Percentiles rank a stretch among this genome's conserved stretches.
Evolutionary conservation across 805 yeast species (phyloP).

Genomic region (Jamesozyma hellenica): DNA sequence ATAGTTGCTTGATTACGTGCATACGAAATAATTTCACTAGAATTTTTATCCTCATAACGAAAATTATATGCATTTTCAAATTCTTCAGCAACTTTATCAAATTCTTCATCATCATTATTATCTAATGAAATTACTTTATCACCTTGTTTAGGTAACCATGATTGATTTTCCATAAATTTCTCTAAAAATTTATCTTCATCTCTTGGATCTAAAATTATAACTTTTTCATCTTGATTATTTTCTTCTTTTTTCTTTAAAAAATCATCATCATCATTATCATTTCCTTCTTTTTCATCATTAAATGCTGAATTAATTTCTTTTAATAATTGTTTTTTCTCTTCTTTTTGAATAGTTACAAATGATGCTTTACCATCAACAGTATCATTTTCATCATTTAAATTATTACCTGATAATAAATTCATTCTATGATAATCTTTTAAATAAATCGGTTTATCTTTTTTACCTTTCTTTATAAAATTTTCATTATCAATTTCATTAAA

Average conservation of each 20-base stretch:
- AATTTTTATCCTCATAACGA: conserved; percentile 84
- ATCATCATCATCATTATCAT: conserved; percentile 33
- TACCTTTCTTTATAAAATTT: conserved; percentile 18
- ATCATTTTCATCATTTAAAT: conserved; percentile 43
- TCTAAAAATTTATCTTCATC: conserved; percentile 63
- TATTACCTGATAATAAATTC: conserved; percentile 62
- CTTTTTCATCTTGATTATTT: conserved; percentile 26
- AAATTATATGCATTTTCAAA: conserved; percentile 91
- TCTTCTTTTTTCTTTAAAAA: conserved; percentile 50
- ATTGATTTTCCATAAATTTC: conserved; percentile 64
- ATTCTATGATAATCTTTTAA: conserved; percentile 88
- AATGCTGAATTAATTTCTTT: conserved; percentile 68
- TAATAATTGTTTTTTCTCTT: conserved; percentile 63
- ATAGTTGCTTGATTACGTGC: conserved; percentile 91
- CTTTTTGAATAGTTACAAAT: conserved; percentile 62
- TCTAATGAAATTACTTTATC: conserved; percentile 48
- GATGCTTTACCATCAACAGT: conserved; percentile 41
- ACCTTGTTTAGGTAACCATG: conserved; percentile 76
- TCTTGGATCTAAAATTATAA: conserved; percentile 46
- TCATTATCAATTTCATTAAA: conserved; percentile 53
- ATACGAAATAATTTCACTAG: conserved; percentile 86
- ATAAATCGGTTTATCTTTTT: conserved; percentile 63
- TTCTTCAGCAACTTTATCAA: conserved; percentile 83
- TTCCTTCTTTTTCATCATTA: conserved; percentile 35
- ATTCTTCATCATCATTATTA: conserved; percentile 61